A percentile compares a stretch with the other conserved stretches of the same genome.
phyloP scores from a whole-genome alignment of 768 basidiomycete genomes.

The Suillus tomentosus region DNA sequence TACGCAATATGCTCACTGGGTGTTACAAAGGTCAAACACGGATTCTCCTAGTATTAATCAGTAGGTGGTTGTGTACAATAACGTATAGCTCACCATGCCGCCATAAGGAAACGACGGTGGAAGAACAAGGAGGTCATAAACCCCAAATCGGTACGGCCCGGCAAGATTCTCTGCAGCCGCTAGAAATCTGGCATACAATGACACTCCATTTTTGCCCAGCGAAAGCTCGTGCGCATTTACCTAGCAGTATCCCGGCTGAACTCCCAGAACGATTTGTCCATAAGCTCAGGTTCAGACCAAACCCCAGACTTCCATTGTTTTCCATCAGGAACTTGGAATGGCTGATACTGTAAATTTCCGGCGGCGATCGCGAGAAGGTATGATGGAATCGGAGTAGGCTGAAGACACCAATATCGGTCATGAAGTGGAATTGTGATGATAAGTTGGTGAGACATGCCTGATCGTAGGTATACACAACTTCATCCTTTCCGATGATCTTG shows the following conservation, averaged over 20 bases:
- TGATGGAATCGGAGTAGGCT: slow-evolving; percentile 56
- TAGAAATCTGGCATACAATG: slow-evolving; percentile 41
- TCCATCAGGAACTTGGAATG: slow-evolving; percentile 43
- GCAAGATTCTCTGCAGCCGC: slow-evolving; percentile 48
- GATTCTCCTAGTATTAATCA: slow-evolving; percentile 45
- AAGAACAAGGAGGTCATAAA: slow-evolving; percentile 59
- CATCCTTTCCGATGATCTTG: slow-evolving; percentile 45
- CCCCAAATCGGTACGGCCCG: slow-evolving; percentile 53
- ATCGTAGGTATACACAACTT: slow-evolving; percentile 49
- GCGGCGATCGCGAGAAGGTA: slow-evolving; percentile 64
- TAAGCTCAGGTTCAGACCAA: slow-evolving; percentile 60
- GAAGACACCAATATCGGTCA: background rate
- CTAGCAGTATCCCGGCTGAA: slow-evolving; percentile 56
- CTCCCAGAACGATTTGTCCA: slow-evolving; percentile 56
- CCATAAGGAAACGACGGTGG: slow-evolving; percentile 64
- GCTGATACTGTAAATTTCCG: slow-evolving; percentile 52
- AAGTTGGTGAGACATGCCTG: slow-evolving; percentile 38
- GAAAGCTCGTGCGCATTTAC: slow-evolving; percentile 27
- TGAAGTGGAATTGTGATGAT: background rate
- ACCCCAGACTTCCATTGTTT: slow-evolving; percentile 53
- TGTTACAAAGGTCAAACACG: slow-evolving; percentile 54
- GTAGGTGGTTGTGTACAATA: background rate
- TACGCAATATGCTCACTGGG: slow-evolving; percentile 38
- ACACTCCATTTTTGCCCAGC: background rate
- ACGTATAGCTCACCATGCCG: slow-evolving; percentile 39